These are phyloP conservation scores for Naganishia antarctica DNA, from an alignment of 768 basidiomycete genomes.

Conservation along the genomic window DNA sequence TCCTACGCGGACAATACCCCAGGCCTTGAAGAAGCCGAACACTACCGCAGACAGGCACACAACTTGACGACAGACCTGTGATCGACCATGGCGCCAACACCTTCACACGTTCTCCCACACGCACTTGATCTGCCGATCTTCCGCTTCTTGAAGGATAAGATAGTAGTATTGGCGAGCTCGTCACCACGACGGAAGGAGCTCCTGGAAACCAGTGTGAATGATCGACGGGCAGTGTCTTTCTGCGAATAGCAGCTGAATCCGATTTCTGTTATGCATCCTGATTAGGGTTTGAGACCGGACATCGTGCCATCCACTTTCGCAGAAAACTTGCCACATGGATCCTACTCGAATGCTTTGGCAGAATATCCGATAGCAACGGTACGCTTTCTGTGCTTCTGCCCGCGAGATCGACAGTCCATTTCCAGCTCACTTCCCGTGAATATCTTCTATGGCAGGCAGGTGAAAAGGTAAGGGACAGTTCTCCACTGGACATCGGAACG, in stretches of 20 bases:
- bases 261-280: neutral
- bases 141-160: slow-evolving; percentile 67
- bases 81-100: slow-evolving; percentile 30
- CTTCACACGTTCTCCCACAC: slow-evolving; percentile 38
- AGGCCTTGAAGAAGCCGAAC: no score
- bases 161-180: slow-evolving; percentile 77
- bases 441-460: no score
- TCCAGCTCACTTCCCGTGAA: no score
- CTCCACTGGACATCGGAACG: no score
- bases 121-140: slow-evolving; percentile 47
- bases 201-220: slow-evolving; percentile 67
- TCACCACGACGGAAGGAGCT: slow-evolving; percentile 82
- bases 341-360: slow-evolving; percentile 62
- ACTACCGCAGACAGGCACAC: no score
- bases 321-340: slow-evolving; percentile 65
- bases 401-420: no score
- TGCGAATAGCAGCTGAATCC: neutral
- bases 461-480: slow-evolving; percentile 55
- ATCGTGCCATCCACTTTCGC: slow-evolving; percentile 71
- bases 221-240: neutral
- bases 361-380: slow-evolving; percentile 75
- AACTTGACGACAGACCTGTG: no score
- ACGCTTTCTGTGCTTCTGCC: no score
- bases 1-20: no score
- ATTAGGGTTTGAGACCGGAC: slow-evolving; percentile 63